phyloP scores from a whole-genome alignment of 176 grass and related monocot genomes.

The Eleusine coracana region DNA sequence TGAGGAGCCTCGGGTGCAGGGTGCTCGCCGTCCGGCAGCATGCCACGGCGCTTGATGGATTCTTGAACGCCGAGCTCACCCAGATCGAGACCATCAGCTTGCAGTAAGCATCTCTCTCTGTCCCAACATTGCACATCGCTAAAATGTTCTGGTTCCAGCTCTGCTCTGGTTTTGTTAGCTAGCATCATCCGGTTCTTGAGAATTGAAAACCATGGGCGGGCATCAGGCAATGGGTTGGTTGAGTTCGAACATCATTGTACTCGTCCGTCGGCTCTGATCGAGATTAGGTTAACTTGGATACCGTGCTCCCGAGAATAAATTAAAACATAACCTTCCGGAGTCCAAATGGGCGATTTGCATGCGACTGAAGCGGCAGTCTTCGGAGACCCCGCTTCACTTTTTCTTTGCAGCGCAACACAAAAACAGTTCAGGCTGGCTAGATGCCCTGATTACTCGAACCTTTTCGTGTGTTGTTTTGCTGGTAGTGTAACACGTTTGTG shows the following conservation, averaged over 20 bases:
- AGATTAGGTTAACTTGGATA: constrained; percentile 35
- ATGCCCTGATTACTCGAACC: neutral
- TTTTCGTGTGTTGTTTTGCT: constrained; percentile 1
- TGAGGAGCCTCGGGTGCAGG: constrained; percentile 68
- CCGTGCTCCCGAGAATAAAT: neutral
- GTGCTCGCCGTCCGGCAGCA: constrained; percentile 76
- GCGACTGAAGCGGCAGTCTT: neutral
- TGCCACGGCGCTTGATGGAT: constrained; percentile 40
- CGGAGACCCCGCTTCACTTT: neutral
- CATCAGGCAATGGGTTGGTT: constrained; percentile 11
- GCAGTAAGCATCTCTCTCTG: constrained; percentile 43
- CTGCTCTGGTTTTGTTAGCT: neutral
- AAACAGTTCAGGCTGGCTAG: neutral
- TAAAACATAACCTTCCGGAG: neutral
- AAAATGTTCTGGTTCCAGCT: neutral
- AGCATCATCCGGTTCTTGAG: neutral
- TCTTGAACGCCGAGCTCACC: constrained; percentile 76
- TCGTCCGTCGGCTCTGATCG: neutral
- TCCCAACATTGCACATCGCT: neutral
- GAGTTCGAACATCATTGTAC: constrained; percentile 6
- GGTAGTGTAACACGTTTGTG: neutral
- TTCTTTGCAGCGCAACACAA: neutral
- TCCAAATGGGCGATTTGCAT: neutral
- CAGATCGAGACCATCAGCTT: constrained; percentile 74
- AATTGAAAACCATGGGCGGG: neutral